phyloP scores from a whole-genome alignment of 129 eudicot species.

The Tanacetum coccineum region DNA sequence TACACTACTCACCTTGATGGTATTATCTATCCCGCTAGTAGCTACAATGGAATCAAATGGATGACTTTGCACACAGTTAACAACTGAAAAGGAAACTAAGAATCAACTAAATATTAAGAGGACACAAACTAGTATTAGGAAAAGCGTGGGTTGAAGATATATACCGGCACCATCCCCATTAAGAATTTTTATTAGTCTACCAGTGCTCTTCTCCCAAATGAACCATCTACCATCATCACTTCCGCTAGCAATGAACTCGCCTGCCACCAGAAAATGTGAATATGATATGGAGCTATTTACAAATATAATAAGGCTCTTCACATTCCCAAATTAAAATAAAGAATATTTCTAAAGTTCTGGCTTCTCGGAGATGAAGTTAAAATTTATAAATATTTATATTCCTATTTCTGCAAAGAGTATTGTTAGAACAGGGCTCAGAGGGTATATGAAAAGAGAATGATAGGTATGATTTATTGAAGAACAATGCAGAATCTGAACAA shows the following conservation, averaged over 20 bases:
- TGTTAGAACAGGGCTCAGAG: too few species aligned
- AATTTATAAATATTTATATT: background rate
- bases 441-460: too few species aligned
- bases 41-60: conserved; percentile 83
- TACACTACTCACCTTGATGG: conserved; percentile 64
- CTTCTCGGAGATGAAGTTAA: conserved; percentile 1
- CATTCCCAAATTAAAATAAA: background rate
- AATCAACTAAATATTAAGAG: conserved; percentile 18
- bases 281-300: conserved; percentile 7
- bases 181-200: conserved; percentile 79
- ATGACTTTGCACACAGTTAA: conserved; percentile 95
- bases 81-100: conserved; percentile 50
- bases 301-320: conserved; percentile 2
- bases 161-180: conserved; percentile 91
- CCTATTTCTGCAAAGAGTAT: background rate
- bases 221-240: conserved; percentile 99
- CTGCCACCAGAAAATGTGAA: conserved; percentile 39
- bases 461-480: too few species aligned
- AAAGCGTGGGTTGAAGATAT: background rate
- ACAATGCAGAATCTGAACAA: too few species aligned
- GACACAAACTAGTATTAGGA: background rate
- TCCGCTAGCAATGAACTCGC: conserved; percentile 91
- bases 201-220: conserved; percentile 96
- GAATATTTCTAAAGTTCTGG: background rate
- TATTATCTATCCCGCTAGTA: conserved; percentile 95